Percentiles rank a stretch among this genome's conserved stretches.
Evolutionary conservation across 306 rosid species (phyloP).

Genomic region (Hylodesmum podocarpum): DNA sequence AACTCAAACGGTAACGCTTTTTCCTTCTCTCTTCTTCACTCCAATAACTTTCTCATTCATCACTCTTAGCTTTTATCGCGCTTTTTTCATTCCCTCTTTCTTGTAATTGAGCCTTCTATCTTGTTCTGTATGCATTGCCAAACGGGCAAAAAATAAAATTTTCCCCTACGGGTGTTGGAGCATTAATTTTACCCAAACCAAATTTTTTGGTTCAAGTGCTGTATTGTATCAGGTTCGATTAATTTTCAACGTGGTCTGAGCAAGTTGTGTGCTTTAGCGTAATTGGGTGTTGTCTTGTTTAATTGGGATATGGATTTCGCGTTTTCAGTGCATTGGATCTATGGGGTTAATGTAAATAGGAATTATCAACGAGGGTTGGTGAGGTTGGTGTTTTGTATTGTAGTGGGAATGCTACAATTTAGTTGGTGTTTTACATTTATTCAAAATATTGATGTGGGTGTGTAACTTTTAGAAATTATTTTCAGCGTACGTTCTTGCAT

Average conservation of each 20-base stretch:
- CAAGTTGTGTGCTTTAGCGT: neutral
- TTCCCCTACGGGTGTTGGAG: neutral
- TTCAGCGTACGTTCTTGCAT: neutral
- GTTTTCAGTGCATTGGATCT: neutral
- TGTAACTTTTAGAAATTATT: neutral
- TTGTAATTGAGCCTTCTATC: neutral
- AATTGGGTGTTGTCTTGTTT: neutral
- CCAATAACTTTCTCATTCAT: neutral
- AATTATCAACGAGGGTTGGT: neutral
- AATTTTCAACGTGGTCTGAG: neutral
- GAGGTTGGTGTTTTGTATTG: neutral
- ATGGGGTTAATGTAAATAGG: neutral
- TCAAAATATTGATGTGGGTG: neutral
- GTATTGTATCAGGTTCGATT: neutral
- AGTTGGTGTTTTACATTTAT: neutral
- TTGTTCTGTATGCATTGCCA: neutral
- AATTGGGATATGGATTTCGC: neutral
- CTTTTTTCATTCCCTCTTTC: neutral
- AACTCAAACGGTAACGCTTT: conserved; percentile 25
- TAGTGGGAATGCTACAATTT: neutral
- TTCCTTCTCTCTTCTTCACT: neutral
- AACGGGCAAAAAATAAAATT: neutral
- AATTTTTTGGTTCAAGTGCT: neutral
- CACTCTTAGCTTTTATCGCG: neutral
- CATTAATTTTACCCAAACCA: neutral